Evolutionary conservation across 1,284 basidiomycete genomes (phyloP), one percentile per base, ranked within the genome.

Genomic region (Ceratobasidium theobromae): DNA sequence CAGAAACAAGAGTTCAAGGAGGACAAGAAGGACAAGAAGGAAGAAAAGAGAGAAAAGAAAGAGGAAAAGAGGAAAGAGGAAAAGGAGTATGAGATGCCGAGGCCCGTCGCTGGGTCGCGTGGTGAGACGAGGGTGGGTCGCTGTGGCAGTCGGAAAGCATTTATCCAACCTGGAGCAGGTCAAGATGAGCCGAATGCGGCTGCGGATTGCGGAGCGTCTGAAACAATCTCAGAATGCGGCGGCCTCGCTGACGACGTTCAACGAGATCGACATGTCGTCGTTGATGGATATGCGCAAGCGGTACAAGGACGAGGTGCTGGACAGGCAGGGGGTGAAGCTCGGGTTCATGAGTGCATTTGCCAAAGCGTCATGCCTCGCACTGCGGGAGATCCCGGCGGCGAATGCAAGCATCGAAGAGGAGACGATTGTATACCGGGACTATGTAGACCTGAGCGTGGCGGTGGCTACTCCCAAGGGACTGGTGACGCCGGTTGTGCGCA

Each of bases 291-390:
- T 99, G 87, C 89, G 97, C 73, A 87, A 89, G 75, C 88, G 91
- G 75, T 96, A 96, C 87, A 99, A 99, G 84, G 95, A 98, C 72
- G 82, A 86, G 65, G 82, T 98, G 54, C 82, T 95, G 66, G 98
- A 99, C 79, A 86, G 89, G 75, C 90, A 95, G 73, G 95, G 94
- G 53, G 88, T 98, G 77, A 99, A 99, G 80, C 86, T 99, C 70
- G 96, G 97, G 41, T 99, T 94, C 85, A 99, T 99, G 97, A 92
- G 90, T 70, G 94, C 94, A 46, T 99, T 99, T 74, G 90, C 95
- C 53, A 89, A 89, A 75, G 97, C 97, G 2, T 89, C 86, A 57
- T 81, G 85, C 51, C 81, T 98, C 38, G 95, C 93, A 8, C 80
- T 99, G 71, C 86, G 89, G 78, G 96, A 98, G 78, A 92, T 99